A percentile compares a stretch with the other conserved stretches of the same genome.
These are phyloP conservation scores for Linum usitatissimum DNA, from an alignment of 345 rosid genomes.

Conservation along the genomic window DNA sequence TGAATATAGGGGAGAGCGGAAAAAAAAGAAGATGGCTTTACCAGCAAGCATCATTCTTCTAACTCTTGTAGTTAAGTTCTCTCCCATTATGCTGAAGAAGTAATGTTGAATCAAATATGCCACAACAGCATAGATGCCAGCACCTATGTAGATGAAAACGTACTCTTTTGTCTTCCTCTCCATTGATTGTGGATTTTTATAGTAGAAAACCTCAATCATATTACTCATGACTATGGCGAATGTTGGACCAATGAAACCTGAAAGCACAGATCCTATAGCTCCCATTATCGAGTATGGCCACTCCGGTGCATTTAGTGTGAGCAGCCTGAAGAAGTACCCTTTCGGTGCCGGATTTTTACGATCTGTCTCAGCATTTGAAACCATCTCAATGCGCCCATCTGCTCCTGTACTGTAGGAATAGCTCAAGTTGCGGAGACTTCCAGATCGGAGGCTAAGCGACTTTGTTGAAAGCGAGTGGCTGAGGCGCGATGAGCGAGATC, in stretches of 20 bases:
- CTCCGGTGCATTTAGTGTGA: slow-evolving; percentile 87
- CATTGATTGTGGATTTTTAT: slow-evolving; percentile 72
- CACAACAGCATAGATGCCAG: slow-evolving; percentile 87
- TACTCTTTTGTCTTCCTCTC: slow-evolving; percentile 92
- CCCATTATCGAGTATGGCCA: slow-evolving; percentile 99
- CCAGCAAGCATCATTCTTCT: slow-evolving; percentile 99
- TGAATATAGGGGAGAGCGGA: neutral
- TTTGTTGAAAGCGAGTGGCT: slow-evolving; percentile 90
- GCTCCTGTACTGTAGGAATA: slow-evolving; percentile 96
- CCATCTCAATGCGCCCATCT: slow-evolving; percentile 93
- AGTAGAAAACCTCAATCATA: slow-evolving; percentile 98
- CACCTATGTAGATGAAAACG: slow-evolving; percentile 95
- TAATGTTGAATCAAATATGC: slow-evolving; percentile 98
- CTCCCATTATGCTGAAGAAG: slow-evolving; percentile 99
- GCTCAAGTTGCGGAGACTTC: slow-evolving; percentile 92
- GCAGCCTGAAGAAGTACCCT: slow-evolving; percentile 84
- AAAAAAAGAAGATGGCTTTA: slow-evolving; percentile 12
- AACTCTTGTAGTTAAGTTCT: slow-evolving; percentile 95
- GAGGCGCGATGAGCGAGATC: slow-evolving; percentile 75
- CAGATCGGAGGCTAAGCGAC: slow-evolving; percentile 88
- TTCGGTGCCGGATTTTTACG: slow-evolving; percentile 78
- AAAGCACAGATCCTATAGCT: slow-evolving; percentile 78
- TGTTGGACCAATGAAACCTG: slow-evolving; percentile 93
- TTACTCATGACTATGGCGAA: slow-evolving; percentile 96
- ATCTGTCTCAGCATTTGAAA: slow-evolving; percentile 92